Evolutionary conservation across 768 basidiomycete genomes (phyloP).

Genomic region (Leccinum boreale): DNA sequence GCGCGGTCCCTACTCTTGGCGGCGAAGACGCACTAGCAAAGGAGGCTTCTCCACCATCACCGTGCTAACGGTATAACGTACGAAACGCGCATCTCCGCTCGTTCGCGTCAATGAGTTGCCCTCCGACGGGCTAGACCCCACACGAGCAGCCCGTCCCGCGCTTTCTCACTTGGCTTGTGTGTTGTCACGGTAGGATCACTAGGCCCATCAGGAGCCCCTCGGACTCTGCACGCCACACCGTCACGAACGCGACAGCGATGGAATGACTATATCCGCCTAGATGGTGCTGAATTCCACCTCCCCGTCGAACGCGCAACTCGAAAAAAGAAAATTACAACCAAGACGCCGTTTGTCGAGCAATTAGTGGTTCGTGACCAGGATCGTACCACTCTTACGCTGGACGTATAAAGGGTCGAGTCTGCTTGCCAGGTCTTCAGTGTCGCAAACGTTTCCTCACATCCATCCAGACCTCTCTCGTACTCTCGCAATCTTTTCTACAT

Average conservation of each 20-base stretch:
- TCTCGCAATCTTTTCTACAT: neutral
- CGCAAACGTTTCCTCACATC: neutral
- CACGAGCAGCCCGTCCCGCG: neutral
- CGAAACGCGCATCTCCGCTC: slow-evolving; percentile 5
- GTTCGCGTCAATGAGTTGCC: slow-evolving; percentile 2
- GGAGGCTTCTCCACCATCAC: slow-evolving; percentile 14
- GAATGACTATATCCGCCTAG: slow-evolving; percentile 12
- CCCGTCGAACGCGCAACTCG: slow-evolving; percentile 3
- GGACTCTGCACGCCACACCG: neutral
- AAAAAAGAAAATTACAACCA: slow-evolving; percentile 10
- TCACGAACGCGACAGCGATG: neutral
- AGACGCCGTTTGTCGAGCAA: slow-evolving; percentile 13
- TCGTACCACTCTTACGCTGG: slow-evolving; percentile 6
- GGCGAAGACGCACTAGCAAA: slow-evolving; percentile 1
- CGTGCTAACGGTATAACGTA: slow-evolving; percentile 17
- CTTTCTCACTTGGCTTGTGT: slow-evolving; percentile 8
- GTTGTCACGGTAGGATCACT: neutral
- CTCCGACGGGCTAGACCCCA: neutral
- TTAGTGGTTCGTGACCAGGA: neutral
- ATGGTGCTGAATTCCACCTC: neutral
- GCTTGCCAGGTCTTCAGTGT: neutral
- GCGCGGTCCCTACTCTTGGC: slow-evolving; percentile 1
- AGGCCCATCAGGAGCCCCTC: neutral
- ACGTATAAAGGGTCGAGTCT: slow-evolving; percentile 14
- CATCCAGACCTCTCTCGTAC: neutral